Evolutionary conservation across 805 yeast species (phyloP).

Genomic region (Saturnispora besseyi): DNA sequence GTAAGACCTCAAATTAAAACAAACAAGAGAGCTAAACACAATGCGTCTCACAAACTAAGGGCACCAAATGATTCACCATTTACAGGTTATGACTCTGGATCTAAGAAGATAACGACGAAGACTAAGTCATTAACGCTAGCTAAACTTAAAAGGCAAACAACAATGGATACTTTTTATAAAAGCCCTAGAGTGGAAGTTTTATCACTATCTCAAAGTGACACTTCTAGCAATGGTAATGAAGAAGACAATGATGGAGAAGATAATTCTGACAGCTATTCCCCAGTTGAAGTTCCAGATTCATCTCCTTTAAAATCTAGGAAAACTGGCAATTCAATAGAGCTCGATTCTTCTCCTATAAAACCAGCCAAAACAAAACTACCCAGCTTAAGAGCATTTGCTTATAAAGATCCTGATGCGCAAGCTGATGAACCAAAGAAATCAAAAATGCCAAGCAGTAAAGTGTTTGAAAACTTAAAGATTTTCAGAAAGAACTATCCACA

Average conservation of each 20-base stretch:
- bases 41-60: background rate
- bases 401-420: conserved; percentile 11
- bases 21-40: background rate
- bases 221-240: background rate
- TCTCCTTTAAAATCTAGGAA: conserved; percentile 28
- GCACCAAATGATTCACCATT: background rate
- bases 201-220: background rate
- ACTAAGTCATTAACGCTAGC: background rate
- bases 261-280: conserved; percentile 10
- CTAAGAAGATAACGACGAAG: background rate
- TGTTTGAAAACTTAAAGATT: conserved; percentile 20
- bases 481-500: conserved; percentile 28
- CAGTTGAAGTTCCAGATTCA: conserved; percentile 43
- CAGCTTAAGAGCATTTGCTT: conserved; percentile 34
- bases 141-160: background rate
- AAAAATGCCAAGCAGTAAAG: background rate
- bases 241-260: background rate
- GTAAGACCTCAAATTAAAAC: background rate
- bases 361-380: conserved; percentile 23
- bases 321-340: conserved; percentile 9
- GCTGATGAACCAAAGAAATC: background rate
- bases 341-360: conserved; percentile 16
- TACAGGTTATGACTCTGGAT: background rate
- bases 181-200: background rate
- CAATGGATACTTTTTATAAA: background rate